Evolutionary conservation across 1,284 basidiomycete genomes (phyloP).

Genomic region (Puccinia triticina): DNA sequence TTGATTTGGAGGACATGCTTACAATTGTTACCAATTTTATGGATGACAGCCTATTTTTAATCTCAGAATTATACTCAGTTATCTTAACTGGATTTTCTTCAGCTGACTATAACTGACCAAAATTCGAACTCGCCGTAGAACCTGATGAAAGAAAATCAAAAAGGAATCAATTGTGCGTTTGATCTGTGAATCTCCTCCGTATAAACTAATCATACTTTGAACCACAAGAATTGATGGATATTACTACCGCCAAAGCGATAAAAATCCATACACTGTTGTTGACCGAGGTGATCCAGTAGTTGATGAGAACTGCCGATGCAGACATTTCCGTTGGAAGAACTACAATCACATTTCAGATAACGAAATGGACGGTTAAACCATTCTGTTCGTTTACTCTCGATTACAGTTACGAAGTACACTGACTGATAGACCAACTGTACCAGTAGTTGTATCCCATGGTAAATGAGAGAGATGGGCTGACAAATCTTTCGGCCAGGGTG

Average conservation of each 20-base stretch:
- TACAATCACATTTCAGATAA: neutral
- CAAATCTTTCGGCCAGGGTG: constrained; percentile 41
- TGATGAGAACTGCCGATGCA: constrained; percentile 75
- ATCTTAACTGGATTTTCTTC: neutral
- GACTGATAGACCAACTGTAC: constrained; percentile 27
- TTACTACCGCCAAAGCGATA: constrained; percentile 71
- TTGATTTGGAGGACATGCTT: neutral
- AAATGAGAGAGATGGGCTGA: constrained; percentile 45
- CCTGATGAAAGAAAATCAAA: constrained; percentile 7
- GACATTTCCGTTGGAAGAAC: constrained; percentile 76
- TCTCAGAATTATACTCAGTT: neutral
- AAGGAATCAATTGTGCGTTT: neutral
- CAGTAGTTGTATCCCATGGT: constrained; percentile 38
- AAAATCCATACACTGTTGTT: constrained; percentile 76
- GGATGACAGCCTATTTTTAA: constrained; percentile 37
- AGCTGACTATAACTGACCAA: constrained; percentile 34
- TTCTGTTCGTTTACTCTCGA: neutral
- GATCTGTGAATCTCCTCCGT: neutral
- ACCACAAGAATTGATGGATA: constrained; percentile 77
- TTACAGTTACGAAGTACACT: neutral
- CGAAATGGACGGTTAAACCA: neutral
- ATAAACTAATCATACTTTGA: constrained; percentile 61
- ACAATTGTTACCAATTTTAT: constrained; percentile 50
- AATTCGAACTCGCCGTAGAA: constrained; percentile 49
- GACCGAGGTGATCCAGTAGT: constrained; percentile 69